A percentile compares a stretch with the other conserved stretches of the same genome.
Conservation (phyloP, 352 stramenopile species). For the Pythium chondricola region DNA sequence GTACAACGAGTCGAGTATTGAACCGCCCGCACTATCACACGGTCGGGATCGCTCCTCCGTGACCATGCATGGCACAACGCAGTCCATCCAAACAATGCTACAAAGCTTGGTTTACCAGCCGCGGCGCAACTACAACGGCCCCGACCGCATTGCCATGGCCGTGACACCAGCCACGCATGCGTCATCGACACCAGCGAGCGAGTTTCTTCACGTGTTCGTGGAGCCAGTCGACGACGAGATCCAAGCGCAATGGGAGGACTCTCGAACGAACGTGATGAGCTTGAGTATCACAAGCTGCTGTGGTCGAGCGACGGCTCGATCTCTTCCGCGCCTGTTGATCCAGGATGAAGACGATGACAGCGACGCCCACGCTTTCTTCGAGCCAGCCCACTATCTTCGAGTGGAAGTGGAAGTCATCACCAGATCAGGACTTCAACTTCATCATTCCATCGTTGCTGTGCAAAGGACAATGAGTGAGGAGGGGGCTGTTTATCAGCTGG, state of each 20-base stretch:
- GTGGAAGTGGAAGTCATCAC: not conserved
- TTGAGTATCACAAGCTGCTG: not conserved
- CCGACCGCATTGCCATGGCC: slow-evolving; percentile 32
- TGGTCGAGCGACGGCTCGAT: not conserved
- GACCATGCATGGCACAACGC: too few relatives aligned
- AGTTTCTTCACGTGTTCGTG: slow-evolving; percentile 31
- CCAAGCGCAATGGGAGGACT: slow-evolving; percentile 16
- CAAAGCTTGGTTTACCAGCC: slow-evolving; percentile 23
- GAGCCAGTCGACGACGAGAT: slow-evolving; percentile 23
- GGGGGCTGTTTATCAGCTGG: not conserved
- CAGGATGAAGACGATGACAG: slow-evolving; percentile 4
- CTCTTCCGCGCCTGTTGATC: not conserved
- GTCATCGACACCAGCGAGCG: slow-evolving; percentile 6
- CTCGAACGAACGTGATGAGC: not conserved
- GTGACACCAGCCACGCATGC: slow-evolving; percentile 2
- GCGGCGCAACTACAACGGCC: slow-evolving; percentile 26
- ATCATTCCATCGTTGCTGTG: not conserved
- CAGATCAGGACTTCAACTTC: not conserved
- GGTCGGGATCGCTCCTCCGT: too few relatives aligned
- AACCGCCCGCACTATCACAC: too few relatives aligned
- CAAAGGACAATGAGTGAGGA: not conserved
- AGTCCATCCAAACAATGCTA: slow-evolving; percentile 14
- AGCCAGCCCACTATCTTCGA: not conserved
- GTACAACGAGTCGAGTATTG: too few relatives aligned
- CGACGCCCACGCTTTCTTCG: not conserved